Percentiles rank a stretch among this genome's conserved stretches.
Conservation (phyloP, 805 yeast genomes). For the Ogataea glucozyma region DNA sequence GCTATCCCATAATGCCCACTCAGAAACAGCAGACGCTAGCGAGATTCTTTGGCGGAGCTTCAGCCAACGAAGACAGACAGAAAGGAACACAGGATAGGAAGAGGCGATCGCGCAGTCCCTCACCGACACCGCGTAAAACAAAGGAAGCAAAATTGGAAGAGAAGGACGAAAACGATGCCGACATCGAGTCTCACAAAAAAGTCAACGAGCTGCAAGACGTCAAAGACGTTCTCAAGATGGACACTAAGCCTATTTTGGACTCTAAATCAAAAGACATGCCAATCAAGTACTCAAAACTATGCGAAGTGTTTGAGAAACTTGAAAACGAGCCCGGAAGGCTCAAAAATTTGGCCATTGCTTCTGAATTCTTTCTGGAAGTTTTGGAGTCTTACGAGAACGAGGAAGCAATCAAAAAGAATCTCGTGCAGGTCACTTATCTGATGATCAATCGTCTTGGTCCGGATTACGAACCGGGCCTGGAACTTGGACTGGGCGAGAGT, state of each 20-base stretch:
- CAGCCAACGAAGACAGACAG: slow-evolving; percentile 1
- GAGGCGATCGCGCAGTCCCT: slow-evolving; percentile 16
- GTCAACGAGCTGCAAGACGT: slow-evolving; percentile 29
- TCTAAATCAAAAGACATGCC: slow-evolving; percentile 21
- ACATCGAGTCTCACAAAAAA: slow-evolving; percentile 16
- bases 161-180: slow-evolving; percentile 1
- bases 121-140: not conserved
- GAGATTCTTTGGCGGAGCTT: slow-evolving; percentile 24
- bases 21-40: slow-evolving; percentile 26
- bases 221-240: slow-evolving; percentile 18
- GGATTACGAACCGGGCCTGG: slow-evolving; percentile 87
- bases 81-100: not conserved
- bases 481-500: slow-evolving; percentile 91
- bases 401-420: slow-evolving; percentile 33
- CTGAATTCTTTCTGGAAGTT: slow-evolving; percentile 69
- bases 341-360: slow-evolving; percentile 73
- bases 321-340: slow-evolving; percentile 82
- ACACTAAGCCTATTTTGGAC: slow-evolving; percentile 1
- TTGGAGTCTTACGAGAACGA: slow-evolving; percentile 49
- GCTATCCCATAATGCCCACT: slow-evolving; percentile 4
- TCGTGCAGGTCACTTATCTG: slow-evolving; percentile 75
- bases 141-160: not conserved
- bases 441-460: slow-evolving; percentile 91
- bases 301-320: slow-evolving; percentile 70
- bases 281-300: slow-evolving; percentile 43